Evolutionary conservation across 805 yeast genomes (phyloP).

Genomic region (Schizosaccharomyces cryophilus): DNA sequence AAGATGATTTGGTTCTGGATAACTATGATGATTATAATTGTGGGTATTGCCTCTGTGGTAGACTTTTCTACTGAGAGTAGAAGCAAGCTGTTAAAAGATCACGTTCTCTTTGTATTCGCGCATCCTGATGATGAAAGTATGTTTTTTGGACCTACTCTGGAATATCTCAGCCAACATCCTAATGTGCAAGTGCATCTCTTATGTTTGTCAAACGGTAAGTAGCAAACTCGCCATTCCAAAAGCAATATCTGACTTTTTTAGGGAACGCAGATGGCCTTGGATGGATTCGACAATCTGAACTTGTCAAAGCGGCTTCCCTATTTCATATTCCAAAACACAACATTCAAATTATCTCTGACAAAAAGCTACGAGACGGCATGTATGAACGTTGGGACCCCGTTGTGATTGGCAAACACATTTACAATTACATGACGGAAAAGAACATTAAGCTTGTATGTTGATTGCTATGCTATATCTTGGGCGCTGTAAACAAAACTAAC

Average conservation of each 20-base stretch:
- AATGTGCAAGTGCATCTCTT: slow-evolving; percentile 4
- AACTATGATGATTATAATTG: background rate
- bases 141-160: slow-evolving; percentile 72
- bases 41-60: background rate
- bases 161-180: slow-evolving; percentile 18
- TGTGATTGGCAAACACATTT: slow-evolving; percentile 19
- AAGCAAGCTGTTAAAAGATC: background rate
- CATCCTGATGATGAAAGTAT: slow-evolving; percentile 98
- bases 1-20: background rate
- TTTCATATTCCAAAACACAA: slow-evolving; percentile 22
- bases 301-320: slow-evolving; percentile 27
- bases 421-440: background rate
- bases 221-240: background rate
- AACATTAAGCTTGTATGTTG: background rate
- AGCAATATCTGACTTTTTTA: background rate
- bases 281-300: slow-evolving; percentile 30
- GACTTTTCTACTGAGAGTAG: background rate
- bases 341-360: slow-evolving; percentile 25
- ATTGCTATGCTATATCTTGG: background rate
- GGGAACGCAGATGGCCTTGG: slow-evolving; percentile 59
- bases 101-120: slow-evolving; percentile 33
- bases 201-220: slow-evolving; percentile 28
- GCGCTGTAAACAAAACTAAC: background rate
- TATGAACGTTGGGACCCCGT: slow-evolving; percentile 34
- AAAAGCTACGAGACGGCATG: slow-evolving; percentile 46